These are phyloP conservation scores for Chytriomyces sp. DNA, from an alignment of 192 early-diverging fungal genomes.

Conservation along the genomic window DNA sequence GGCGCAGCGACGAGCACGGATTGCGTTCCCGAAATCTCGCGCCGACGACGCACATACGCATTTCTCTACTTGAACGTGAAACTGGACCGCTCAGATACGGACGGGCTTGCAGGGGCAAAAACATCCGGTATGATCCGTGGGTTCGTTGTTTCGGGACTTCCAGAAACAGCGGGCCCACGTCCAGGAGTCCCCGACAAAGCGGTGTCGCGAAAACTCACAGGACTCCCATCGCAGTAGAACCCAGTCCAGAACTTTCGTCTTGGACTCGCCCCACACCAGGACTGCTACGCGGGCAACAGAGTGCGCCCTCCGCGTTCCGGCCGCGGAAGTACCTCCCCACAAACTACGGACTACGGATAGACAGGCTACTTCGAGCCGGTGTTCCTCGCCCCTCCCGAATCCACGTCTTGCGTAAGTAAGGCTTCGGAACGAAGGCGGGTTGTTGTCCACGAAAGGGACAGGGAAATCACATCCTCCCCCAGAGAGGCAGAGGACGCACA, in stretches of 20 bases:
- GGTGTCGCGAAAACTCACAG: neutral
- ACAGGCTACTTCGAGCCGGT: too few species aligned
- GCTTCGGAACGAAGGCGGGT: constrained; percentile 17
- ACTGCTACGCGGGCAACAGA: too few species aligned
- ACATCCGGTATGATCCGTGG: neutral
- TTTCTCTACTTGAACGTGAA: too few species aligned
- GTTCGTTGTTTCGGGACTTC: too few species aligned
- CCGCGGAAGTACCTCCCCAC: too few species aligned
- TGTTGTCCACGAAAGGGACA: constrained; percentile 25
- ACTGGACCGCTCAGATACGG: too few species aligned
- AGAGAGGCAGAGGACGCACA: neutral
- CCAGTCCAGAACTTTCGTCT: neutral
- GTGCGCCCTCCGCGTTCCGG: too few species aligned
- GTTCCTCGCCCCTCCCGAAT: too few species aligned
- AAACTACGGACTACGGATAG: neutral
- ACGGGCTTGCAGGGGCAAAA: neutral
- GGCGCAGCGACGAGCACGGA: neutral
- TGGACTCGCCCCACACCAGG: too few species aligned
- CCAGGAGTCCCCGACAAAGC: neutral
- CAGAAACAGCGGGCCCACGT: neutral
- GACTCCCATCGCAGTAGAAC: neutral
- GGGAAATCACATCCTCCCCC: constrained; percentile 15
- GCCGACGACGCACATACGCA: neutral
- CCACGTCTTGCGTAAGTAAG: too few species aligned
- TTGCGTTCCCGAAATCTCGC: neutral